Conservation (phyloP, 352 stramenopile species). For the Phytophthora lateralis region DNA sequence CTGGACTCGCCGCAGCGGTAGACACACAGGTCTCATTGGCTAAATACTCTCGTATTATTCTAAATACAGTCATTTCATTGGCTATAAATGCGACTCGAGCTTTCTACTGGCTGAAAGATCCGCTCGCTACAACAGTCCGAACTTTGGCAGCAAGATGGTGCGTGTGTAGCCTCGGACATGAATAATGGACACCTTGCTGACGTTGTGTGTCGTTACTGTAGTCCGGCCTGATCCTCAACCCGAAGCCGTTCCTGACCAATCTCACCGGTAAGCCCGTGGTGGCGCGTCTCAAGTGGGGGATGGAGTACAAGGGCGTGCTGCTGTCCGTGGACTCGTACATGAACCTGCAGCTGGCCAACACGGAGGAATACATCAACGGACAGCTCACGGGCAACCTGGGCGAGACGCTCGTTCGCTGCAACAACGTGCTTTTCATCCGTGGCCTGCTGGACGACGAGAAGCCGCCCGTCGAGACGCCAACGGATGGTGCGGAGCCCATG, state of each 20-base stretch:
- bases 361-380: conserved; percentile 98
- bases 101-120: conserved; percentile 32
- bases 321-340: conserved; percentile 98
- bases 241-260: conserved; percentile 95
- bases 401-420: conserved; percentile 99
- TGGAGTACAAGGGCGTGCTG: conserved; percentile 98
- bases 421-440: conserved; percentile 99
- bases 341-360: conserved; percentile 98
- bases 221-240: conserved; percentile 93
- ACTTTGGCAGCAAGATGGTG: conserved; percentile 37
- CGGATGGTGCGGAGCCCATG: conserved; percentile 47
- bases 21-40: conserved; percentile 9
- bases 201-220: conserved; percentile 30
- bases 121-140: conserved; percentile 26
- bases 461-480: conserved; percentile 41
- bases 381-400: conserved; percentile 96
- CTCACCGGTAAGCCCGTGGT: conserved; percentile 96
- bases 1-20: conserved; percentile 44
- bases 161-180: background rate
- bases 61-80: conserved; percentile 15
- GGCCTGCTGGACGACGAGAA: conserved; percentile 82
- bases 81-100: conserved; percentile 7
- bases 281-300: conserved; percentile 99
- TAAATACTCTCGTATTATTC: background rate
- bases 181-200: background rate